Evolutionary conservation across 768 basidiomycete species (phyloP).

Genomic region (Calvatia gigantea): DNA sequence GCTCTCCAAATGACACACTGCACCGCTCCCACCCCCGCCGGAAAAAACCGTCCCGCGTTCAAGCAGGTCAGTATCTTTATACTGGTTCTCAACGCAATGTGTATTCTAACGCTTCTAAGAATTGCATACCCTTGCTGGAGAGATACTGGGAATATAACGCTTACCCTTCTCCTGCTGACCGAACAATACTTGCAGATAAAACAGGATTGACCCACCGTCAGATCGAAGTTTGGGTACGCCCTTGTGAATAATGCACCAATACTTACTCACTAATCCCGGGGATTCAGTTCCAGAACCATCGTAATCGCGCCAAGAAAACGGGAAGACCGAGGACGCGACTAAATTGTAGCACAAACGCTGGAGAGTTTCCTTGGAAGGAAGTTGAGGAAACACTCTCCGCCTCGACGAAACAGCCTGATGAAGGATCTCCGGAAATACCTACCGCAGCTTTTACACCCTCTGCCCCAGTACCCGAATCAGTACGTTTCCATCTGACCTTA

Average conservation of each 20-base stretch:
- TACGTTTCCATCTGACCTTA: no score
- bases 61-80: no score
- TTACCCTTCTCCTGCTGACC: slow-evolving; percentile 41
- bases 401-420: no score
- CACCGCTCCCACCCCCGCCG: neutral
- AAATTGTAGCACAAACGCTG: neutral
- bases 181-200: slow-evolving; percentile 35
- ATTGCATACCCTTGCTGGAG: slow-evolving; percentile 41
- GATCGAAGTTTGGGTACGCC: slow-evolving; percentile 52
- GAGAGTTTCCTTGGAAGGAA: no score
- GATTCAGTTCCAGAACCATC: slow-evolving; percentile 52
- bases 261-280: neutral
- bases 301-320: slow-evolving; percentile 35
- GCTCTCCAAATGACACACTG: neutral
- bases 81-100: no score
- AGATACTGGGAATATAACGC: slow-evolving; percentile 46
- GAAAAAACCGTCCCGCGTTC: neutral
- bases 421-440: no score
- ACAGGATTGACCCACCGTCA: slow-evolving; percentile 41
- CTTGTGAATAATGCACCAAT: neutral
- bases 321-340: slow-evolving; percentile 12
- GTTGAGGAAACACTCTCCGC: no score
- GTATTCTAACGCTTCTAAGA: slow-evolving; percentile 32
- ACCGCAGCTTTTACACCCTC: no score
- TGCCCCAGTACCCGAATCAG: no score